A percentile compares a stretch with the other conserved stretches of the same genome.
Conservation (phyloP, 345 rosid genomes). For the Gossypium sturtianum region DNA sequence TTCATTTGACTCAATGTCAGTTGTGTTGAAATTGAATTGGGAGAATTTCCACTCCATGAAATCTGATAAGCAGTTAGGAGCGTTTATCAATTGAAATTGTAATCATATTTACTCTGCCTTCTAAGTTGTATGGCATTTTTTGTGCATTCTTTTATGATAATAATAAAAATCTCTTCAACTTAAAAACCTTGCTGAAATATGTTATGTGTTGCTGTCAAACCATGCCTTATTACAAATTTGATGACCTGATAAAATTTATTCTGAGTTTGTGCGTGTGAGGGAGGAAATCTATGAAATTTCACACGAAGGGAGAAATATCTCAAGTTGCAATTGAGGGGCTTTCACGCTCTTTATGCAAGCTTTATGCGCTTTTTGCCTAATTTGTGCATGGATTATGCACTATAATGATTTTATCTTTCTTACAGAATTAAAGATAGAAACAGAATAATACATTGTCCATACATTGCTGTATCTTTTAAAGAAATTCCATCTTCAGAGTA, state of each 20-base stretch:
- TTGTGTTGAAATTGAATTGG: not conserved
- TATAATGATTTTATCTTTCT: too few species aligned
- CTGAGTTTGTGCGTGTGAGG: not conserved
- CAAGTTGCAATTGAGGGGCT: not conserved
- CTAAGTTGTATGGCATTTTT: not conserved
- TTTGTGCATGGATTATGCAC: not conserved
- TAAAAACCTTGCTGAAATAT: not conserved
- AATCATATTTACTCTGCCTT: not conserved
- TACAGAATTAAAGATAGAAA: not conserved
- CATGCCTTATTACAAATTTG: not conserved
- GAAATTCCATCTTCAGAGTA: not conserved
- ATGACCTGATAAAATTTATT: not conserved
- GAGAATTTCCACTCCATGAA: not conserved
- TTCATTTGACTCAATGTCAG: not conserved
- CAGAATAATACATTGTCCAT: not conserved
- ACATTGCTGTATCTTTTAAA: not conserved
- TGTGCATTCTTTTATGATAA: not conserved
- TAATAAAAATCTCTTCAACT: not conserved
- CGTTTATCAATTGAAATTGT: not conserved
- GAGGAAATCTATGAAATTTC: not conserved
- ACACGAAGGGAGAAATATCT: not conserved
- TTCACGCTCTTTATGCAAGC: not conserved
- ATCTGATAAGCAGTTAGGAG: slow-evolving; percentile 2
- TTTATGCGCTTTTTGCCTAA: not conserved
- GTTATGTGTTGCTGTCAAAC: not conserved